Base-by-base conservation (phyloP, 148 eudicot species). In the Camellia sinensis region DNA sequence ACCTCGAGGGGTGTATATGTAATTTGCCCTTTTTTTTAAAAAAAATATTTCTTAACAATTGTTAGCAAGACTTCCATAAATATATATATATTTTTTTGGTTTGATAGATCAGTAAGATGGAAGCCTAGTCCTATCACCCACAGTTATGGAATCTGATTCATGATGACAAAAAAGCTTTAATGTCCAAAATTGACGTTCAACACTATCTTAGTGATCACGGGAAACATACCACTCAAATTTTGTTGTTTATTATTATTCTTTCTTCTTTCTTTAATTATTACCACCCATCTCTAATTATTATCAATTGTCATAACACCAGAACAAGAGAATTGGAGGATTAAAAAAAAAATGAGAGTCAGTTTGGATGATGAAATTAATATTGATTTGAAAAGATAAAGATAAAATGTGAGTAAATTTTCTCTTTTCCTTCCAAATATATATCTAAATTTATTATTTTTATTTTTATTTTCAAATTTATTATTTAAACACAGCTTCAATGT, bases 221-320 rank as follows among this genome's bases (percentile, higher is more conserved):
- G 52, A 4, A 68, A 17, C 19, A 68, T 22, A 44, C 44, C 19
- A 43, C 43, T 68, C 72, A 11, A 15, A 13, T 14, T 29, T 68
- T 68, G 19, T 68, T 41, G 21, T 5, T 43, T 1, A 2, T 68
- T 13, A 29, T 66, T 66, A 5, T 44, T 15, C 52, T 4, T 68
- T 68, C 44, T 41, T 15, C 72, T 52, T 15, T 67, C 21, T 67
- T 37, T 11, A 37, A 15, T 67, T 2, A 13, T 67, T 41, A 41
- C 12, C 4, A 9, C 11, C 3, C 7, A 37, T n/a, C 67, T 9
- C 45, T 37, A 29, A 10, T 37, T 1, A 67, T 43, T 40, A 50
- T 43, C 15, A 67, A 67, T 67, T 67, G 50, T 67, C 48, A 67
- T 43, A n/a, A 67, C 69, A 66, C 69, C 69, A 29, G 41, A 29